These are phyloP conservation scores for Ogataea corticis DNA, from an alignment of 805 yeast genomes.

Conservation along the genomic window DNA sequence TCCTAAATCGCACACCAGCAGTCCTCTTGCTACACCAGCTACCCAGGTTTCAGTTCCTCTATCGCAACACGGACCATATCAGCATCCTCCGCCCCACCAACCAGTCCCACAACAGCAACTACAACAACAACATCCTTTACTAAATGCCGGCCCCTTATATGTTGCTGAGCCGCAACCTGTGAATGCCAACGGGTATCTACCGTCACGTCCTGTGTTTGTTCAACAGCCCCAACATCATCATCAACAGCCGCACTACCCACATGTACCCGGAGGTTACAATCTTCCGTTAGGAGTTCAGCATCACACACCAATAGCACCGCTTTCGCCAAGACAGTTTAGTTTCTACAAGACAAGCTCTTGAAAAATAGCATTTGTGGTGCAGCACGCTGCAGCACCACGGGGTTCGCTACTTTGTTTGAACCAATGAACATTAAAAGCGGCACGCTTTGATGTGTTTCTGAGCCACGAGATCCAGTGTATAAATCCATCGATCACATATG, in stretches of 20 bases:
- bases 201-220: conserved; percentile 1
- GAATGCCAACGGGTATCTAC: not conserved
- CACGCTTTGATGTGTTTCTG: too few species aligned
- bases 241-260: conserved; percentile 1
- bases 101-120: not conserved
- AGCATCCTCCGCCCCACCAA: not conserved
- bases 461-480: too few species aligned
- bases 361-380: not conserved
- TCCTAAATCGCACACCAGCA: not conserved
- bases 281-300: not conserved
- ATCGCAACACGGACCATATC: not conserved
- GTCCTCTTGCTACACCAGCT: not conserved
- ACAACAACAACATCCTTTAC: too few species aligned
- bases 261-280: not conserved
- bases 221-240: conserved; percentile 1
- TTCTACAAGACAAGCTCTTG: not conserved
- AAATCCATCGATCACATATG: too few species aligned
- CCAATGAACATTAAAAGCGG: too few species aligned
- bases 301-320: conserved; percentile 1
- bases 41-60: too few species aligned
- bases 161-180: not conserved
- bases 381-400: too few species aligned
- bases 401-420: too few species aligned
- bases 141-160: too few species aligned
- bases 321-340: not conserved